Evolutionary conservation across 352 stramenopile genomes (phyloP).

Genomic region (Phytophthora rubi): DNA sequence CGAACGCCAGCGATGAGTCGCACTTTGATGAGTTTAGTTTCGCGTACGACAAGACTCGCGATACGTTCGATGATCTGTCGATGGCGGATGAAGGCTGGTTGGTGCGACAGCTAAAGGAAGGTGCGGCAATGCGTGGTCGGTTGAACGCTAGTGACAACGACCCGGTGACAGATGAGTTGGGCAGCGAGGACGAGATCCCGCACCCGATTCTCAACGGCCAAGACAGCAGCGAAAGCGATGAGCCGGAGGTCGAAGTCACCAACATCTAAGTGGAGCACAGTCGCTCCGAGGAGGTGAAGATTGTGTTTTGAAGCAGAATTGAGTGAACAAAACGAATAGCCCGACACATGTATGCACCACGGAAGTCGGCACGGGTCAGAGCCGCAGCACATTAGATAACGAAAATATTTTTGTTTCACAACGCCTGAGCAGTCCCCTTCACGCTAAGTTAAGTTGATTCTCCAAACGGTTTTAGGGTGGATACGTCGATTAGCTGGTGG

Average conservation of each 20-base stretch:
- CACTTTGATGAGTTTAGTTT: conserved; percentile 92
- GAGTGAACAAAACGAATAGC: conserved; percentile 33
- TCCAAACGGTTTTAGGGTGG: too few relatives aligned
- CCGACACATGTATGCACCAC: conserved; percentile 34
- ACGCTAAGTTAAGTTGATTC: too few relatives aligned
- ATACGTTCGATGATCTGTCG: conserved; percentile 78
- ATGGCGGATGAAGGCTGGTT: conserved; percentile 89
- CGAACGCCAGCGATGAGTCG: conserved; percentile 62
- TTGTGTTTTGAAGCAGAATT: conserved; percentile 36
- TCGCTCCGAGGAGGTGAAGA: conserved; percentile 24
- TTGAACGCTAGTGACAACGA: conserved; percentile 73
- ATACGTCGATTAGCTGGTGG: too few relatives aligned
- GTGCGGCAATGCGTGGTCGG: conserved; percentile 73
- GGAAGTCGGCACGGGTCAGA: conserved; percentile 34
- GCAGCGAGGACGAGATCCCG: conserved; percentile 63
- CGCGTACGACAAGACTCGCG: conserved; percentile 78
- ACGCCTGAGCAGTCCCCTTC: not conserved
- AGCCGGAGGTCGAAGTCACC: conserved; percentile 55
- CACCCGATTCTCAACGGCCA: conserved; percentile 53
- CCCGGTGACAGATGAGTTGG: conserved; percentile 49
- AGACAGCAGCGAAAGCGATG: conserved; percentile 78
- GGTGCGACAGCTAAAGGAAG: conserved; percentile 80
- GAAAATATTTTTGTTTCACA: conserved; percentile 37
- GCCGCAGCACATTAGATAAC: conserved; percentile 37
- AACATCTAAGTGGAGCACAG: conserved; percentile 36